A percentile compares a stretch with the other conserved stretches of the same genome.
These are phyloP conservation scores for Entomortierella parvispora DNA, from an alignment of 192 early-diverging fungal species.

Conservation along the genomic window DNA sequence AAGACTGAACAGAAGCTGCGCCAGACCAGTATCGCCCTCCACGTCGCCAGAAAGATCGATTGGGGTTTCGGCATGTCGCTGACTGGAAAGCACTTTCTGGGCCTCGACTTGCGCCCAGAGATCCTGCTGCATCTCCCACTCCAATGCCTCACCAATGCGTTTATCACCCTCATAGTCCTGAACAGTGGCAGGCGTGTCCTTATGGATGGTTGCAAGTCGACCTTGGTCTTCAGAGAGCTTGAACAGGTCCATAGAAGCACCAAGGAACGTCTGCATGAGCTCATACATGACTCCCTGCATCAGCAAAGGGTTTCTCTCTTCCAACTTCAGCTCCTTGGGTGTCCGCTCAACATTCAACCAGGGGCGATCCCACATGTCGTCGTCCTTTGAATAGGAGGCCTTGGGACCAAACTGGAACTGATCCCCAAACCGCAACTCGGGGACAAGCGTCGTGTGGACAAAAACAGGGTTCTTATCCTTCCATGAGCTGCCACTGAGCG, in stretches of 20 bases:
- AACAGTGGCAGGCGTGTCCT: constrained; percentile 6
- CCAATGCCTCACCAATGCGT: constrained; percentile 17
- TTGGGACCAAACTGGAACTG: constrained; percentile 27
- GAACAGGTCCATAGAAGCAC: background rate
- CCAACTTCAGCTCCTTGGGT: constrained; percentile 10
- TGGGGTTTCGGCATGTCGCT: too few relatives aligned
- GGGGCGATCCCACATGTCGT: constrained; percentile 25
- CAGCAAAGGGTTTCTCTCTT: constrained; percentile 27
- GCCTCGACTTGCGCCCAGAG: constrained; percentile 11
- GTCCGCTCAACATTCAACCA: constrained; percentile 12
- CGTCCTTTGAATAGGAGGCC: constrained; percentile 17
- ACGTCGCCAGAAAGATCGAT: constrained; percentile 2
- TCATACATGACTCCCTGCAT: constrained; percentile 23
- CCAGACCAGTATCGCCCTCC: background rate
- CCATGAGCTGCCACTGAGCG: constrained; percentile 18
- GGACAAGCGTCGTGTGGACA: constrained; percentile 28
- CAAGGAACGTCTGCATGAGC: constrained; percentile 29
- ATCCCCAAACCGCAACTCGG: constrained; percentile 20
- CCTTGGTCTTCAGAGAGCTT: background rate
- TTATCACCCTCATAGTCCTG: constrained; percentile 41
- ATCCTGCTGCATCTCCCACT: constrained; percentile 33
- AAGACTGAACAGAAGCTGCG: background rate
- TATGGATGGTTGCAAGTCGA: background rate
- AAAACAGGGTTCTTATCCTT: constrained; percentile 27
- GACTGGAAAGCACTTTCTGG: background rate